Evolutionary conservation across 1,284 basidiomycete genomes (phyloP).

Genomic region (Paramarasmius palmivorus): DNA sequence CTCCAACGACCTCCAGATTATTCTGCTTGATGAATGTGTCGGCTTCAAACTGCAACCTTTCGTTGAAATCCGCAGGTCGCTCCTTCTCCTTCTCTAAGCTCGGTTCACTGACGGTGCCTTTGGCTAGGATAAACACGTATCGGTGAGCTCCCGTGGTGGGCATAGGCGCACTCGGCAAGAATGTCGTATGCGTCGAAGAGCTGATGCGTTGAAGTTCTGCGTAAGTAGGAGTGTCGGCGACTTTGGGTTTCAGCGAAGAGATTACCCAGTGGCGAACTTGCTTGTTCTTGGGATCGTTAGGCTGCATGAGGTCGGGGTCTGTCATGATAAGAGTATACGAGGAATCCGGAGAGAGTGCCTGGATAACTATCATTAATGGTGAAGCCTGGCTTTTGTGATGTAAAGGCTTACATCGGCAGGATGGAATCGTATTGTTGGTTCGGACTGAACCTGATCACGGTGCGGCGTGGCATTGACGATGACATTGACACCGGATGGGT

Average conservation of each 20-base stretch:
- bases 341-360: not conserved
- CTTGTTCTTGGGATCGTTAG: not conserved
- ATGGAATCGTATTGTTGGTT: not conserved
- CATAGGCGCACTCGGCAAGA: not conserved
- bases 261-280: constrained; percentile 1
- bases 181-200: not conserved
- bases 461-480: not conserved
- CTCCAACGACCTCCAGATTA: not conserved
- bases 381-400: too few relatives aligned
- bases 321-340: constrained; percentile 3
- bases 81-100: not conserved
- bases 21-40: not conserved
- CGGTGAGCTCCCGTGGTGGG: not conserved
- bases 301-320: constrained; percentile 2
- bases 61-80: not conserved
- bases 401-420: not conserved
- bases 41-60: constrained; percentile 1
- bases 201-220: not conserved
- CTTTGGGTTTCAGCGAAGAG: not conserved
- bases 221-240: not conserved
- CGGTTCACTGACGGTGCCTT: too few relatives aligned
- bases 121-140: constrained; percentile 1
- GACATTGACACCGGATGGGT: not conserved
- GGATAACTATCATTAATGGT: too few relatives aligned
- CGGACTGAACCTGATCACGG: not conserved